Evolutionary conservation across 352 stramenopile genomes (phyloP).

Genomic region (Phytophthora macrochlamydospora): DNA sequence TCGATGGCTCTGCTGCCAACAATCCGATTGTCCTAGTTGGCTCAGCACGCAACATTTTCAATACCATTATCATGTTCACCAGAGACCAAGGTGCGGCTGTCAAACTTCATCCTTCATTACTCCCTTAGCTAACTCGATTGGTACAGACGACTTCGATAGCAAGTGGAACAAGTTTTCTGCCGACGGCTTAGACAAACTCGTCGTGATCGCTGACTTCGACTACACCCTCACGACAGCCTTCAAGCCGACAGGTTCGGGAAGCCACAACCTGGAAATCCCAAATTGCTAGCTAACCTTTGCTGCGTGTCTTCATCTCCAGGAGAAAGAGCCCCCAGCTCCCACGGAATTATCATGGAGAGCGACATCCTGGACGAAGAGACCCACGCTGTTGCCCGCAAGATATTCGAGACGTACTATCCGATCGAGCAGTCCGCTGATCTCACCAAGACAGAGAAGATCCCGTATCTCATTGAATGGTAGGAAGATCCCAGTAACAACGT

Average conservation of each 20-base stretch:
- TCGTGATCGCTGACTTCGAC: conserved; percentile 87
- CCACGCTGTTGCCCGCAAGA: conserved; percentile 30
- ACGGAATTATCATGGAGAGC: conserved; percentile 63
- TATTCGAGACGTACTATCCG: conserved; percentile 79
- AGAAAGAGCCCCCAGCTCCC: conserved; percentile 49
- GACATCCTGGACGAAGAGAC: conserved; percentile 36
- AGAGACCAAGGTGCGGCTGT: too few relatives aligned
- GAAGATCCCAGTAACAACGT: background rate
- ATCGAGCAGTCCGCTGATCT: conserved; percentile 75
- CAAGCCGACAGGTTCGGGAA: conserved; percentile 41
- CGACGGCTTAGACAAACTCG: conserved; percentile 65
- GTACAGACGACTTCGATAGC: too few relatives aligned
- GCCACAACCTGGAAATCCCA: background rate
- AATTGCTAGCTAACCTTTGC: background rate
- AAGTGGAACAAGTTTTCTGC: conserved; percentile 78
- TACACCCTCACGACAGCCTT: conserved; percentile 78
- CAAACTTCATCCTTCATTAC: too few relatives aligned
- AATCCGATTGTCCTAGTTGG: too few relatives aligned
- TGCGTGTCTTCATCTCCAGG: conserved; percentile 8
- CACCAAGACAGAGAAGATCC: conserved; percentile 72
- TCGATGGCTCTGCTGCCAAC: too few relatives aligned
- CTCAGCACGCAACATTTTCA: too few relatives aligned
- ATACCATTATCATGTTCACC: too few relatives aligned
- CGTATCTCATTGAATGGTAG: conserved; percentile 75
- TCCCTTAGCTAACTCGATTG: too few relatives aligned